Conservation (phyloP, 768 basidiomycete species). For the Tulasnella sp. region DNA sequence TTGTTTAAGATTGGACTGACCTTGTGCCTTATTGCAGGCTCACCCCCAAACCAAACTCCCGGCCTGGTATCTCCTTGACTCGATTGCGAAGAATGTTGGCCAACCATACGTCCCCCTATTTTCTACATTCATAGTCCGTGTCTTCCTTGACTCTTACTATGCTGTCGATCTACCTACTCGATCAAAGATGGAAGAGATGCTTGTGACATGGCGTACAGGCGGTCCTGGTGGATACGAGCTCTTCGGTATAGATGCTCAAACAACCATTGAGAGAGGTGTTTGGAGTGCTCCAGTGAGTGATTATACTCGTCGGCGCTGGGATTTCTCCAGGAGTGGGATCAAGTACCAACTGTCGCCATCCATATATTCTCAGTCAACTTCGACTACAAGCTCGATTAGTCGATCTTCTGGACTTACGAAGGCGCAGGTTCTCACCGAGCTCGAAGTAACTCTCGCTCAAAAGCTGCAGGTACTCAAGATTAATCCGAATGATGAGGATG, state of each 20-base stretch:
- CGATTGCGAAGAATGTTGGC: slow-evolving; percentile 92
- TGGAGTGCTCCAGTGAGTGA: slow-evolving; percentile 40
- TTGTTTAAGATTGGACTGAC: slow-evolving; percentile 24
- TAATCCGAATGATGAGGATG: slow-evolving; percentile 59
- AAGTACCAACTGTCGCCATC: not conserved
- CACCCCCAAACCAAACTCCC: slow-evolving; percentile 85
- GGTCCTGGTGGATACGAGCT: slow-evolving; percentile 70
- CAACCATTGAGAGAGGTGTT: slow-evolving; percentile 72
- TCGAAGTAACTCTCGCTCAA: slow-evolving; percentile 70
- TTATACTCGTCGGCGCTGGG: slow-evolving; percentile 22
- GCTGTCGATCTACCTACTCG: slow-evolving; percentile 75
- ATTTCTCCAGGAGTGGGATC: slow-evolving; percentile 27
- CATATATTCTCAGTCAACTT: slow-evolving; percentile 2
- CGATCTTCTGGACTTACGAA: slow-evolving; percentile 38
- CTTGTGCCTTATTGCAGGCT: slow-evolving; percentile 41
- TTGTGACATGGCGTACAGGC: slow-evolving; percentile 87
- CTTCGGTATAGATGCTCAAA: slow-evolving; percentile 71
- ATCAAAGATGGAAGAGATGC: slow-evolving; percentile 96
- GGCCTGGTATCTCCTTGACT: slow-evolving; percentile 88
- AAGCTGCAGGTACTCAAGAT: slow-evolving; percentile 62
- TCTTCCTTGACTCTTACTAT: slow-evolving; percentile 82
- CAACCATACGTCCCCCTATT: slow-evolving; percentile 86
- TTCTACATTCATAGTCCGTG: slow-evolving; percentile 62
- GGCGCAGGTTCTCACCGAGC: slow-evolving; percentile 69
- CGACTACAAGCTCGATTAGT: slow-evolving; percentile 3